These are phyloP conservation scores for Malus orientalis DNA, from an alignment of 306 rosid species.

Conservation along the genomic window DNA sequence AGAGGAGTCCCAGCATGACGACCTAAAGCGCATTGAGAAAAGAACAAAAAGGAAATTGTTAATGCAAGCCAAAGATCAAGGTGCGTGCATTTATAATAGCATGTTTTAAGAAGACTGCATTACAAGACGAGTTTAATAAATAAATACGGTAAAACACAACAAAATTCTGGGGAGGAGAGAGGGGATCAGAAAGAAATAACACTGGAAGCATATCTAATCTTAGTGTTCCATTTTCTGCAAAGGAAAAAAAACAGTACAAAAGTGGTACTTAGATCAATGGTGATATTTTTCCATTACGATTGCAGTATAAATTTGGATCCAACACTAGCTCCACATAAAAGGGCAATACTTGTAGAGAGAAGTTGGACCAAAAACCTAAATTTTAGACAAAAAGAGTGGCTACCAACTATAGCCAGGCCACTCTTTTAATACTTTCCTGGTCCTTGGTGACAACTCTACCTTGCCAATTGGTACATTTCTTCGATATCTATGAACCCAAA, in stretches of 20 bases:
- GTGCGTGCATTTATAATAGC: not conserved
- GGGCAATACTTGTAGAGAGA: not conserved
- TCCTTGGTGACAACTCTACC: not conserved
- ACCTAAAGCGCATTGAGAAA: constrained; percentile 26
- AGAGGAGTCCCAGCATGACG: constrained; percentile 87
- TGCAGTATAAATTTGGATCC: not conserved
- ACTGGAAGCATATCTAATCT: not conserved
- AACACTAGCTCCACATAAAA: not conserved
- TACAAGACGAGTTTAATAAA: not conserved
- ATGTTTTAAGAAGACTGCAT: not conserved
- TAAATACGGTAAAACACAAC: not conserved
- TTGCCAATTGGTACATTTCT: not conserved
- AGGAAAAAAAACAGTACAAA: not conserved
- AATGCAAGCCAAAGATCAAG: not conserved
- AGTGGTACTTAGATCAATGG: not conserved
- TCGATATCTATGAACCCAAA: not conserved
- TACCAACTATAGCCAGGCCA: not conserved
- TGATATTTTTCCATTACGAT: not conserved
- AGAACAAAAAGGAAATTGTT: not conserved
- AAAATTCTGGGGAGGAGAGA: not conserved
- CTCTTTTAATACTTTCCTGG: not conserved
- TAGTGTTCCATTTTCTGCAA: not conserved
- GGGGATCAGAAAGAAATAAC: not conserved
- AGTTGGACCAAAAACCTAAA: not conserved
- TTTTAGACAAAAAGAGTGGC: not conserved